phyloP scores from a whole-genome alignment of 495 filamentous ascomycete species.

The Aspergillus steynii region DNA sequence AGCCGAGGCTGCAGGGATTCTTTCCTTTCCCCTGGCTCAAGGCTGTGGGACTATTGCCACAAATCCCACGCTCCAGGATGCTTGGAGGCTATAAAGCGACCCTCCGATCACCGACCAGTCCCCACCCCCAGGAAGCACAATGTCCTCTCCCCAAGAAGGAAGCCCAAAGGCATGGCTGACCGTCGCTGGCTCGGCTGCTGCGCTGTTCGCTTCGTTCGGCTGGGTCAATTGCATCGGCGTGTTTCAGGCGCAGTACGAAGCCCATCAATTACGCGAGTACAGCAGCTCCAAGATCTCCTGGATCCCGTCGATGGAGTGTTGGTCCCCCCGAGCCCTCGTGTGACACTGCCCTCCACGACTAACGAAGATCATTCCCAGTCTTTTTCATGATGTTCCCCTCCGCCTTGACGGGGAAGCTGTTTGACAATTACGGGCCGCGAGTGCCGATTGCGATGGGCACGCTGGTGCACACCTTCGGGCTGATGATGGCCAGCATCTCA shows the following conservation, averaged over 20 bases:
- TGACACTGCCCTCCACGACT: background rate
- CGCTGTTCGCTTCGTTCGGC: background rate
- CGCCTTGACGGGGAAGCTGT: constrained; percentile 15
- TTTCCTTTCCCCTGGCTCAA: background rate
- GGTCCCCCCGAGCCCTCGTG: background rate
- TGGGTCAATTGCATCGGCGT: constrained; percentile 2
- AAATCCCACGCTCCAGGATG: too few species aligned
- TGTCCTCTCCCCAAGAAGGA: background rate
- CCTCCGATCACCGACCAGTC: too few species aligned
- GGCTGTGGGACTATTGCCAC: background rate
- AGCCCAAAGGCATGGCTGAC: background rate
- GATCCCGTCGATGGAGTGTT: background rate
- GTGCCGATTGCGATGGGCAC: constrained; percentile 12
- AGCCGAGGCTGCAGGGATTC: background rate
- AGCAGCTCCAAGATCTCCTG: background rate
- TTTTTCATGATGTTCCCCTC: background rate
- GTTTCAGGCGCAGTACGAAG: background rate
- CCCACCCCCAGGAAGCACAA: too few species aligned
- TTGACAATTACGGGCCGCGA: constrained; percentile 20
- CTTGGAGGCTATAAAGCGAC: too few species aligned
- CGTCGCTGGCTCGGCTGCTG: background rate
- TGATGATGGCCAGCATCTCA: constrained; percentile 32
- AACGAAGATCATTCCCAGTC: background rate
- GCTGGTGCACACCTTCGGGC: constrained; percentile 20
- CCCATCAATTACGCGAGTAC: background rate